phyloP scores from a whole-genome alignment of 306 rosid genomes.

The Casuarina cunninghamiana region DNA sequence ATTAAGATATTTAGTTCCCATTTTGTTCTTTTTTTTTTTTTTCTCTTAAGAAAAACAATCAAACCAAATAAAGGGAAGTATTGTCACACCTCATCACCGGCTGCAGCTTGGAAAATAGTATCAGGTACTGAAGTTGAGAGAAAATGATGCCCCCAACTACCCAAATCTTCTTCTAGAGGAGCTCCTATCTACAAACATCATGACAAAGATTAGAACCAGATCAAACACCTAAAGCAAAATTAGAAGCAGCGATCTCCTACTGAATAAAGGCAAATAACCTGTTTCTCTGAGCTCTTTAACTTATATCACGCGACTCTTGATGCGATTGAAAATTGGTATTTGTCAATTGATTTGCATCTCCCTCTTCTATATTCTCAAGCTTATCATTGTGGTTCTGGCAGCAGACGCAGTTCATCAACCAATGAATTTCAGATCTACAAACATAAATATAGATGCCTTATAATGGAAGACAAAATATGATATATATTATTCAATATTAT shows the following conservation, averaged over 20 bases:
- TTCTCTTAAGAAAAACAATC: not conserved
- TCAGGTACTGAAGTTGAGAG: conserved; percentile 78
- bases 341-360: conserved; percentile 30
- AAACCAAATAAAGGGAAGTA: conserved; percentile 8
- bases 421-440: conserved; percentile 89
- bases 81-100: conserved; percentile 83
- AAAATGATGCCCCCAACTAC: conserved; percentile 96
- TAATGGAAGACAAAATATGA: conserved; percentile 7
- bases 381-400: conserved; percentile 53
- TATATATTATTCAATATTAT: not conserved
- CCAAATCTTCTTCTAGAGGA: conserved; percentile 89
- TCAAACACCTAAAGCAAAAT: not conserved
- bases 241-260: conserved; percentile 26
- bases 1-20: not conserved
- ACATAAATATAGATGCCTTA: conserved; percentile 22
- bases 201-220: conserved; percentile 19
- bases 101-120: conserved; percentile 84
- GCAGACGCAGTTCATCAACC: conserved; percentile 75
- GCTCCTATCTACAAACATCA: conserved; percentile 66
- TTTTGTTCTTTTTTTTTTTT: too few relatives aligned
- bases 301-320: conserved; percentile 64
- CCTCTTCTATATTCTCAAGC: conserved; percentile 34
- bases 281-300: conserved; percentile 85
- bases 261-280: conserved; percentile 50
- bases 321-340: conserved; percentile 35